These are phyloP conservation scores for Penicillium oxalicum DNA, from an alignment of 2,329 filamentous ascomycete genomes.

Conservation along the genomic window DNA sequence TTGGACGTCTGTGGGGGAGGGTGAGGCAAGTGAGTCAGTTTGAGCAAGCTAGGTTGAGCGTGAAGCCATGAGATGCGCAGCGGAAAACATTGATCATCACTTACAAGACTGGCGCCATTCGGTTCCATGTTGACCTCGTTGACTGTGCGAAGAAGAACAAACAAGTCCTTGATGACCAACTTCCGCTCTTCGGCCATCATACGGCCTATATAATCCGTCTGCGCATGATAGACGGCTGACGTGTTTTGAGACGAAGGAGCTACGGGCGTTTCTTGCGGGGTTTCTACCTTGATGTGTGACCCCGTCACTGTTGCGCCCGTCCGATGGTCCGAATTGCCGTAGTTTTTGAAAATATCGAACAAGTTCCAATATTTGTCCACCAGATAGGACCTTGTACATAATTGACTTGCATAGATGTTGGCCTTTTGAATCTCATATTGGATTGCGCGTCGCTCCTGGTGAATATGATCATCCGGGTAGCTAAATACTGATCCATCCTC, in stretches of 20 bases:
- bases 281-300: slow-evolving; percentile 17
- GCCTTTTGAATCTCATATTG: slow-evolving; percentile 90
- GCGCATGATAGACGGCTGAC: slow-evolving; percentile 32
- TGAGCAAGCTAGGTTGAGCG: not conserved
- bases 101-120: slow-evolving; percentile 59
- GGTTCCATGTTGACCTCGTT: slow-evolving; percentile 80
- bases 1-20: slow-evolving; percentile 58
- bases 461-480: slow-evolving; percentile 25
- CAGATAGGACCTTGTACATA: slow-evolving; percentile 75
- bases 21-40: not conserved
- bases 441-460: slow-evolving; percentile 37
- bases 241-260: slow-evolving; percentile 11
- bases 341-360: slow-evolving; percentile 54
- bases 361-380: slow-evolving; percentile 81
- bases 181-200: slow-evolving; percentile 71
- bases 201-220: slow-evolving; percentile 49
- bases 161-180: slow-evolving; percentile 71
- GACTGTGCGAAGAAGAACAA: slow-evolving; percentile 68
- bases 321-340: slow-evolving; percentile 17
- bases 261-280: not conserved
- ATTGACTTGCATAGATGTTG: slow-evolving; percentile 76
- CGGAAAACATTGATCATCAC: slow-evolving; percentile 21
- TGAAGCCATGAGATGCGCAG: no score
- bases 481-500: slow-evolving; percentile 17
- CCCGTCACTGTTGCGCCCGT: slow-evolving; percentile 6